Conservation (phyloP, 495 filamentous ascomycete species). For the Rostrohypoxylon terebratum region DNA sequence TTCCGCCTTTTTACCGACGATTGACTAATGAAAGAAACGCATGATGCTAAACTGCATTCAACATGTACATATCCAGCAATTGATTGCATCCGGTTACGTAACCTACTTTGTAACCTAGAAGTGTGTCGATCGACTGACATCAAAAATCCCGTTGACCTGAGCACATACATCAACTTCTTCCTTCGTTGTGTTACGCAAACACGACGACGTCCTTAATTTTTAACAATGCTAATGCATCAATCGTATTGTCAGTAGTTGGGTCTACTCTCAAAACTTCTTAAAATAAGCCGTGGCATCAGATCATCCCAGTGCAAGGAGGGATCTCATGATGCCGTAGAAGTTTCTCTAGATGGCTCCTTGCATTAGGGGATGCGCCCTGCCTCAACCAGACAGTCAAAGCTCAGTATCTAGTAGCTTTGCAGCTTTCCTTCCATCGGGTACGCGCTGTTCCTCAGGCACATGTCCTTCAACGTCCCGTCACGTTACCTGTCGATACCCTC, state of each 20-base stretch:
- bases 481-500: slow-evolving; percentile 35
- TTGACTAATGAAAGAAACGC: slow-evolving; percentile 12
- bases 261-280: background rate
- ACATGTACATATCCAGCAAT: background rate
- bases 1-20: slow-evolving; percentile 13
- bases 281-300: background rate
- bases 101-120: background rate
- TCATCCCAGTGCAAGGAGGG: background rate
- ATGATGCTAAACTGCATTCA: background rate
- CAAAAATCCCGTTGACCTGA: background rate
- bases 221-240: background rate
- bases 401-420: slow-evolving; percentile 1
- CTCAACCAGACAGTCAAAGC: slow-evolving; percentile 18
- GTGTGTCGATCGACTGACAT: background rate
- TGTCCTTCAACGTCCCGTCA: slow-evolving; percentile 31
- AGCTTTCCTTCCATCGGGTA: slow-evolving; percentile 11
- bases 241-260: background rate
- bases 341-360: slow-evolving; percentile 26
- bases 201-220: background rate
- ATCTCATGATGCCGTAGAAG: slow-evolving; percentile 10
- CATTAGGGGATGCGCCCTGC: slow-evolving; percentile 25
- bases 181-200: slow-evolving; percentile 20
- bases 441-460: slow-evolving; percentile 19
- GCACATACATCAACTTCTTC: slow-evolving; percentile 4
- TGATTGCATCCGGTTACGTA: background rate